A percentile compares a stretch with the other conserved stretches of the same genome.
phyloP scores from a whole-genome alignment of 371 early-diverging fungal genomes.

The Mucor irregularis region DNA sequence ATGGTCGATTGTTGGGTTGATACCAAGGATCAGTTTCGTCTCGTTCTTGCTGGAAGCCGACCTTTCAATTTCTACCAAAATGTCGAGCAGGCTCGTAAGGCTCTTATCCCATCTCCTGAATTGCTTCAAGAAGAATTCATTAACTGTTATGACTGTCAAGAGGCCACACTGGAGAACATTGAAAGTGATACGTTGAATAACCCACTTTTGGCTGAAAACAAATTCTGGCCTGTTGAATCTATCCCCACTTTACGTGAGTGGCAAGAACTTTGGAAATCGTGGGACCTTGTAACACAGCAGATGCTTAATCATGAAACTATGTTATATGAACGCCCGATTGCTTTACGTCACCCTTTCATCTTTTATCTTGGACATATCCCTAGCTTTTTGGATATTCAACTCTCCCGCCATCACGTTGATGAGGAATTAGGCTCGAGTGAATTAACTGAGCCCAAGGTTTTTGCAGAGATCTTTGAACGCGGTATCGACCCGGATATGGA shows the following conservation, averaged over 20 bases:
- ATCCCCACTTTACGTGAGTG: constrained; percentile 68
- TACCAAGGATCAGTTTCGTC: constrained; percentile 57
- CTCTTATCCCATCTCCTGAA: constrained; percentile 13
- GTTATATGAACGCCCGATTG: constrained; percentile 75
- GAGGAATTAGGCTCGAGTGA: constrained; percentile 26
- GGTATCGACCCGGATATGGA: constrained; percentile 93
- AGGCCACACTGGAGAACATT: not conserved
- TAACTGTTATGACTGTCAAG: constrained; percentile 7
- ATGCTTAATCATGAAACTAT: constrained; percentile 60
- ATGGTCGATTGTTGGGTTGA: constrained; percentile 67
- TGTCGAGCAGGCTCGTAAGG: constrained; percentile 3
- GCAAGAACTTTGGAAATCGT: constrained; percentile 77
- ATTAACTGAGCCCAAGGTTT: constrained; percentile 60
- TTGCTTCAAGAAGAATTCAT: constrained; percentile 14
- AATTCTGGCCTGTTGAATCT: constrained; percentile 23
- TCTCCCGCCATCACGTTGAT: constrained; percentile 61
- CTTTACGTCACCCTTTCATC: constrained; percentile 84
- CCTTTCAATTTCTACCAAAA: constrained; percentile 57
- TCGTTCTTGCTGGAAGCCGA: constrained; percentile 76
- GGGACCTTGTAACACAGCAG: constrained; percentile 71
- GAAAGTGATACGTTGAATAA: constrained; percentile 1
- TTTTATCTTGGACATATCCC: constrained; percentile 93
- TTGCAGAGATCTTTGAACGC: constrained; percentile 84
- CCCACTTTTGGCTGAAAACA: not conserved
- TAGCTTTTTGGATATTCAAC: constrained; percentile 82